Conservation (phyloP, 805 yeast genomes). For the Hanseniaspora osmophila region DNA sequence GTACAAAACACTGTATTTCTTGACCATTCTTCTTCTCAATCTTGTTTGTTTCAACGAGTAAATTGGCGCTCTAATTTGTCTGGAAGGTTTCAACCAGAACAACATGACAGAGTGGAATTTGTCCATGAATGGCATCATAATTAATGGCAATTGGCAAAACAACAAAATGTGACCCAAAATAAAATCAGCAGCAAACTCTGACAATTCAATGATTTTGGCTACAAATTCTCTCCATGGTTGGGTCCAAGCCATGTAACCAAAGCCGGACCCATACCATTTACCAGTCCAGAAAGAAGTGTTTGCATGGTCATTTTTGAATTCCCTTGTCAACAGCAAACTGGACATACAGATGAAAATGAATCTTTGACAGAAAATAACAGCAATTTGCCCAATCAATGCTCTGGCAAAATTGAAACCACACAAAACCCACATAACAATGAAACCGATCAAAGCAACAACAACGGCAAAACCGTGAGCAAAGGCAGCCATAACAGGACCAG, state of each 20-base stretch:
- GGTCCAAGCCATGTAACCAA: slow-evolving; percentile 87
- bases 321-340: slow-evolving; percentile 70
- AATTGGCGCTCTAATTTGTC: slow-evolving; percentile 96
- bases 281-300: slow-evolving; percentile 99
- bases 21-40: slow-evolving; percentile 93
- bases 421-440: slow-evolving; percentile 92
- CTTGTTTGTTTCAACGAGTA: slow-evolving; percentile 92
- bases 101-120: slow-evolving; percentile 96
- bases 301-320: slow-evolving; percentile 86
- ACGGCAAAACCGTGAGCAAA: slow-evolving; percentile 94
- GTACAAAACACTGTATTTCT: slow-evolving; percentile 78
- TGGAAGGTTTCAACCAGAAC: slow-evolving; percentile 96
- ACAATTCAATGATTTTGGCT: slow-evolving; percentile 86
- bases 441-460: slow-evolving; percentile 70
- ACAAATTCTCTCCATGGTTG: slow-evolving; percentile 92
- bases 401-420: slow-evolving; percentile 84
- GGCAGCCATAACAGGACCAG: slow-evolving; percentile 90
- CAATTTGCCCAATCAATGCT: slow-evolving; percentile 73
- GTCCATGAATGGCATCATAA: slow-evolving; percentile 77
- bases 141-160: slow-evolving; percentile 78
- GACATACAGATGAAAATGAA: slow-evolving; percentile 75
- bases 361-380: slow-evolving; percentile 81
- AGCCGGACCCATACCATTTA: slow-evolving; percentile 91
- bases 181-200: slow-evolving; percentile 95
- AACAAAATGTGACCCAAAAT: slow-evolving; percentile 79